A percentile compares a stretch with the other conserved stretches of the same genome.
These are phyloP conservation scores for Penicillium sp. DNA, from an alignment of 2,329 filamentous ascomycete species.

Conservation along the genomic window DNA sequence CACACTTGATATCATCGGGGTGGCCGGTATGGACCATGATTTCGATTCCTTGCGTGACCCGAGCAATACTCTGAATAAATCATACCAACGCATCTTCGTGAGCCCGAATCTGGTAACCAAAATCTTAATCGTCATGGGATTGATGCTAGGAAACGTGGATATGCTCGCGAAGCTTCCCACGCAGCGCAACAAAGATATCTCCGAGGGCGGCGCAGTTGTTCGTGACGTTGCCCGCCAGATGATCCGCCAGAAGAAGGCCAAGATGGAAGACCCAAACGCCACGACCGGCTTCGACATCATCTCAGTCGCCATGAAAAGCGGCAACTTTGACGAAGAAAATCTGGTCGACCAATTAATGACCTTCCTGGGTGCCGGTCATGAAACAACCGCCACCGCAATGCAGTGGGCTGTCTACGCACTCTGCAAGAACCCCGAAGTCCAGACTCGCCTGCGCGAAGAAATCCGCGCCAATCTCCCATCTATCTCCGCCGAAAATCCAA, in stretches of 20 bases:
- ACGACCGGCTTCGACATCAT: conserved; percentile 67
- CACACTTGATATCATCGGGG: conserved; percentile 73
- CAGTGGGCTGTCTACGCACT: conserved; percentile 74
- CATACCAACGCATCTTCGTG: conserved; percentile 30
- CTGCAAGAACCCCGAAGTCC: conserved; percentile 63
- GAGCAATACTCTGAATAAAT: conserved; percentile 54
- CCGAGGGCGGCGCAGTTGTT: conserved; percentile 57
- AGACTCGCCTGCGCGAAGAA: conserved; percentile 66
- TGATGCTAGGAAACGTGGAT: conserved; percentile 62
- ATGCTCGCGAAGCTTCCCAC: conserved; percentile 65
- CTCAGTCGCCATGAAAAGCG: conserved; percentile 73
- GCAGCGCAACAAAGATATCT: conserved; percentile 66
- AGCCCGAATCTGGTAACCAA: conserved; percentile 26
- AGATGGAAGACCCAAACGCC: conserved; percentile 36
- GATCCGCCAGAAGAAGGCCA: conserved; percentile 66
- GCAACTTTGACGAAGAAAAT: conserved; percentile 72
- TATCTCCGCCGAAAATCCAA: conserved; percentile 57
- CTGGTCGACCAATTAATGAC: conserved; percentile 90
- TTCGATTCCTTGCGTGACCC: conserved; percentile 66
- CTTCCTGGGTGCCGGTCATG: conserved; percentile 78
- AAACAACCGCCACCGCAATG: conserved; percentile 73
- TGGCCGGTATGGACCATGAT: conserved; percentile 69
- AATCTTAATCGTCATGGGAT: conserved; percentile 56
- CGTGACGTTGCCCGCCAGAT: conserved; percentile 66
- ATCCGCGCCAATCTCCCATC: conserved; percentile 61